Evolutionary conservation across 2,329 filamentous ascomycete species (phyloP), one percentile per base, ranked within the genome.

Genomic region (Colletotrichum spinosum): DNA sequence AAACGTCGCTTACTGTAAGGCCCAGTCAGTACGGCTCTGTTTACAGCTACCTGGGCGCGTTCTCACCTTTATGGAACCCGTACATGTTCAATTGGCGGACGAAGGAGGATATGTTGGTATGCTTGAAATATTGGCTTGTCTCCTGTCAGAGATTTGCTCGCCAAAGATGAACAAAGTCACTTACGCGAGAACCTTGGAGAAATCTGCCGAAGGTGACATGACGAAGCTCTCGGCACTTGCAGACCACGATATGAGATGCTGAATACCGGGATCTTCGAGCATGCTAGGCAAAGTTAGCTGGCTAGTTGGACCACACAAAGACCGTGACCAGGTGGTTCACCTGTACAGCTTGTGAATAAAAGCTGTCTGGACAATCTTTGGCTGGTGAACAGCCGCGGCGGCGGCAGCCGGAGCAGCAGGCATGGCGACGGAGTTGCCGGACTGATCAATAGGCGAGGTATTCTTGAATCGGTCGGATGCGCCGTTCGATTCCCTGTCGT

Each of bases 301-400:
- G 25, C 25, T 25, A 25, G 25, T 25, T 25, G 25, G 25, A 25
- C 25, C 25, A 41, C 38, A 41, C 38, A 41, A 46, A 10, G 15
- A 46, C 9, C 15, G 8, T 51, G 25, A n/a, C 37, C 48, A 39
- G 39, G 45, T 46, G 39, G 35, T 90, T 75, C 84, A 97, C 94
- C 97, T 97, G 84, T 98, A 99, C 41, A 99, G 88, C 79, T 99
- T 99, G 79, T 99, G 96, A 70, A 99, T 98, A 74, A 99, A 99
- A 25, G 96, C 96, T 10, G 96, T 98, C 81, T 99, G 96, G 13
- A 98, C 94, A 49, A 97, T 95, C 80, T 99, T 99, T 65, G 96
- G 94, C 76, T 97, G 94, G 75, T 97, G 93, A 56, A 94, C 90
- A 52, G 91, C 91, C 6, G 91, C 88, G 1, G 90, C 89, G 17